These are phyloP conservation scores for Boeremia lycopersici DNA, from an alignment of 2,329 filamentous ascomycete genomes.

Conservation along the genomic window DNA sequence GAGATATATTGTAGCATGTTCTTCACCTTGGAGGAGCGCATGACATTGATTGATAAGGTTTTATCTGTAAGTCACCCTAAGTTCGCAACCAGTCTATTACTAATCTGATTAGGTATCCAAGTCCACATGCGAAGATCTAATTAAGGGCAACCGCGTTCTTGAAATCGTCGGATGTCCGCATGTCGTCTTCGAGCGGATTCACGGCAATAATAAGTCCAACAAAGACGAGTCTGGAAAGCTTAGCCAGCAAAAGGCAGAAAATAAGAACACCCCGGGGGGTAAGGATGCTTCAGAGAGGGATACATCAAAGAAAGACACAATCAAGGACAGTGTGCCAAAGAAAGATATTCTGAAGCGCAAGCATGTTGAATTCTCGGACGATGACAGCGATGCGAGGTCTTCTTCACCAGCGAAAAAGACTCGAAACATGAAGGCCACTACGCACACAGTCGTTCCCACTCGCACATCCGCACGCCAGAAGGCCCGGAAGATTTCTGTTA, in stretches of 20 bases:
- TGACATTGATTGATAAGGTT: background rate
- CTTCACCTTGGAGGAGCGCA: constrained; percentile 1
- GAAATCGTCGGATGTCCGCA: background rate
- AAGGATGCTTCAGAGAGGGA: no score
- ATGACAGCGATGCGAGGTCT: no score
- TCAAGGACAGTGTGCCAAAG: background rate
- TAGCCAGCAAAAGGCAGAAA: background rate
- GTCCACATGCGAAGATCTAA: background rate
- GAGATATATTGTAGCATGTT: background rate
- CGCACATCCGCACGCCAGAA: no score
- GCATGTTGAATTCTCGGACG: background rate
- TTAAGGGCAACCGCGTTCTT: background rate
- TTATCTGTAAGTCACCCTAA: background rate
- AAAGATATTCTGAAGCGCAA: background rate
- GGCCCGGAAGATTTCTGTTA: no score
- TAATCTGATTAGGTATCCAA: background rate
- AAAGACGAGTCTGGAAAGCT: background rate
- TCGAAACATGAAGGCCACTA: no score
- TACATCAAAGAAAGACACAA: background rate
- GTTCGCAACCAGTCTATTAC: background rate
- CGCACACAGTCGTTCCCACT: no score
- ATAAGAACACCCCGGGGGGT: background rate
- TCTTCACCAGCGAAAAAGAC: no score
- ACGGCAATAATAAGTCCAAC: background rate
- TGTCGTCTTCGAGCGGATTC: background rate